Percentiles rank a stretch among this genome's conserved stretches.
These are phyloP conservation scores for Globisporangium paddicum DNA, from an alignment of 352 stramenopile species.

Conservation along the genomic window DNA sequence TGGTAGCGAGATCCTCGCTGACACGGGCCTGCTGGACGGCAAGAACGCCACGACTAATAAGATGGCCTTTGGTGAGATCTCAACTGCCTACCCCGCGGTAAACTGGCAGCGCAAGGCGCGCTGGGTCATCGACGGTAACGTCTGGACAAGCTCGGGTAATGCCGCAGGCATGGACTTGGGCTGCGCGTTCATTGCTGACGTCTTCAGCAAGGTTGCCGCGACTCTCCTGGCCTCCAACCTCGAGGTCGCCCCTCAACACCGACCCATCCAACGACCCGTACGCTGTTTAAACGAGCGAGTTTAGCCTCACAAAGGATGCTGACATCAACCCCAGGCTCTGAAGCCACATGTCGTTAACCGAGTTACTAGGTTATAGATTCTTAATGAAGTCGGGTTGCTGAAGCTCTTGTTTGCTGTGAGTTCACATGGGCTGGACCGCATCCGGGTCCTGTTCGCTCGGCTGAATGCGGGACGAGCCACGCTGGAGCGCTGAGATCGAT, in stretches of 20 bases:
- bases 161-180: conserved; percentile 56
- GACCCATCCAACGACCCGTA: conserved; percentile 41
- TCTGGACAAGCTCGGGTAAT: conserved; percentile 27
- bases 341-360: too few relatives aligned
- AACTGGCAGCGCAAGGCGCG: conserved; percentile 7
- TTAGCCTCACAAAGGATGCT: too few relatives aligned
- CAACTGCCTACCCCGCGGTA: not conserved
- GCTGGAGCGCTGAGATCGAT: not conserved
- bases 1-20: conserved; percentile 6
- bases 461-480: not conserved
- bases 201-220: conserved; percentile 24
- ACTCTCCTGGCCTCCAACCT: conserved; percentile 28
- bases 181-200: conserved; percentile 29
- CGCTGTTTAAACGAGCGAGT: conserved; percentile 9
- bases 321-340: too few relatives aligned
- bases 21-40: conserved; percentile 10
- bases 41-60: conserved; percentile 18
- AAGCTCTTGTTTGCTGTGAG: too few relatives aligned
- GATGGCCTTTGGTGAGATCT: conserved; percentile 1
- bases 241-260: conserved; percentile 35
- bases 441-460: not conserved
- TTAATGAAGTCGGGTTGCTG: too few relatives aligned
- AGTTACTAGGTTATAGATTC: too few relatives aligned
- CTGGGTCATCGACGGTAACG: too few relatives aligned
- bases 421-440: not conserved